Evolutionary conservation across 805 yeast species (phyloP).

Genomic region (Suhomyces xylopsoci): DNA sequence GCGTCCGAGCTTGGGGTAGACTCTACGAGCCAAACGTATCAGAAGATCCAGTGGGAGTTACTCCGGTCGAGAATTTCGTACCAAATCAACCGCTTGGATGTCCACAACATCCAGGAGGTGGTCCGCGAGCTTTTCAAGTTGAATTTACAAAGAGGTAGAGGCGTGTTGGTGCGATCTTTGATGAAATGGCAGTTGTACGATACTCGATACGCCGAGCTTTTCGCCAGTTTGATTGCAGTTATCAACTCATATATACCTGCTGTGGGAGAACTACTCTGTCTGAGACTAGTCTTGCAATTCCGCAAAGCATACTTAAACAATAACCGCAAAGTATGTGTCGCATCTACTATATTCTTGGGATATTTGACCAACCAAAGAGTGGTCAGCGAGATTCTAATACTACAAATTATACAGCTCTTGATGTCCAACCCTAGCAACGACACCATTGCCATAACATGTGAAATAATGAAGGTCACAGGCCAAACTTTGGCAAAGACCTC

Average conservation of each 20-base stretch:
- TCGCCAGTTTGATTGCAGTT: constrained; percentile 56
- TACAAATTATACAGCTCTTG: constrained; percentile 35
- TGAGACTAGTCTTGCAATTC: constrained; percentile 57
- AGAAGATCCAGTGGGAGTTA: constrained; percentile 14
- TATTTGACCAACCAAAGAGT: constrained; percentile 65
- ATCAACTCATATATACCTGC: constrained; percentile 67
- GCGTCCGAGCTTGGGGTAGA: constrained; percentile 9
- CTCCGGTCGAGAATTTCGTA: constrained; percentile 27
- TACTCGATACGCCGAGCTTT: constrained; percentile 41
- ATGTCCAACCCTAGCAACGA: constrained; percentile 48
- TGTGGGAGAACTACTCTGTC: constrained; percentile 56
- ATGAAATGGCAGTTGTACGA: constrained; percentile 52
- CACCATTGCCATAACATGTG: constrained; percentile 53
- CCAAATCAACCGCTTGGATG: constrained; percentile 44
- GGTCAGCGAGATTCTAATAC: constrained; percentile 26
- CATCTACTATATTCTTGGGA: constrained; percentile 51
- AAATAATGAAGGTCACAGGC: constrained; percentile 53
- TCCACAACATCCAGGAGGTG: constrained; percentile 45
- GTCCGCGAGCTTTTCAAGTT: constrained; percentile 50
- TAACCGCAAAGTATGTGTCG: constrained; percentile 42
- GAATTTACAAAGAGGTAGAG: constrained; percentile 61
- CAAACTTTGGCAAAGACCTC: constrained; percentile 43
- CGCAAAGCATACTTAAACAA: constrained; percentile 48
- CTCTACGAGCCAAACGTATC: constrained; percentile 17
- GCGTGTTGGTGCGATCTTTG: constrained; percentile 54